Base-by-base conservation (phyloP, 306 rosid genomes). In the Rubus parviflorus region DNA sequence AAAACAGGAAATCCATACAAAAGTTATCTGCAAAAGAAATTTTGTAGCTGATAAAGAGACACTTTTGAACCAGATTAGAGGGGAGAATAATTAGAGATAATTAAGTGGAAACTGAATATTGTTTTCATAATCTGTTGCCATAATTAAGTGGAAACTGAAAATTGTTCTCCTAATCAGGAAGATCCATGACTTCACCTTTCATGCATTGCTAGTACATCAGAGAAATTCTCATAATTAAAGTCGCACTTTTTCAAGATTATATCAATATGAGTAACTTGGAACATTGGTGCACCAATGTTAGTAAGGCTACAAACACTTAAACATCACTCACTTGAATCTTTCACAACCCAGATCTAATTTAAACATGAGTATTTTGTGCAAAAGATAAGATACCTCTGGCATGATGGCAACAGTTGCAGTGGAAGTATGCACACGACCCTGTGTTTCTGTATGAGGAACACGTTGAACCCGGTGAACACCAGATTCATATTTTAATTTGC, bases 381-480 rank as follows among this genome's bases (percentile, higher is more conserved):
- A 53, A 76, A 73, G 65, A 63, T 38, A 74, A 79, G 73, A 81
- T 87, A 95, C 99, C 99, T 92, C 97, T 38, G 99, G 99, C 99
- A 95, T 95, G 83, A 95, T 95, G 61, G 99, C 99, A 76, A 95
- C 97, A 23, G 99, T 95, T 15, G 99, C 99, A 71, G 99, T 95
- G 71, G 99, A 95, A 69, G 99, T 95, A 86, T 95, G 99, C 56
- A 95, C 93, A 14, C 99, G 92, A 35, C 99, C 99, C 82, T 95
- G 99, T 48, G 97, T 66, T 83, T 95, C 99, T 57, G 99, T 95
- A 76, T 88, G 94, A 66, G 99, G 99, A 86, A 95, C 99, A 45
- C 99, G 97, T 81, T 95, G 99, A 80, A 95, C 99, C 68, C 99
- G 90, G 63, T 95, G 99, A 79, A 95, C 99, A 75, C 99, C 99